Evolutionary conservation across 2,329 filamentous ascomycete genomes (phyloP).

Genomic region (Neurospora sp.): DNA sequence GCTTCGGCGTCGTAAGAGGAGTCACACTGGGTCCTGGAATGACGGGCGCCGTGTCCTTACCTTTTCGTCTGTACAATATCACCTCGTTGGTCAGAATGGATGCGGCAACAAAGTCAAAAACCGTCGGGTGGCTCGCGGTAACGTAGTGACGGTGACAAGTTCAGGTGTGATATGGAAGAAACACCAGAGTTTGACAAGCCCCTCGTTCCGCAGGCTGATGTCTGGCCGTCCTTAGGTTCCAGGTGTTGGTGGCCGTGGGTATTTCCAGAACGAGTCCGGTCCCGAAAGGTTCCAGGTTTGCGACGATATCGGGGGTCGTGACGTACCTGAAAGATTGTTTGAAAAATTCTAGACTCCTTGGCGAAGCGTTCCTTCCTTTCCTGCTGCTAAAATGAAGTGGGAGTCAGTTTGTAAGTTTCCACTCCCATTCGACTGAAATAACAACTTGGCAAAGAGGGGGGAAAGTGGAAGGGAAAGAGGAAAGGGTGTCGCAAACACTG

Average conservation of each 20-base stretch:
- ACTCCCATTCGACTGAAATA: not conserved
- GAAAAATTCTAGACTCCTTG: not conserved
- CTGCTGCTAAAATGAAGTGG: not conserved
- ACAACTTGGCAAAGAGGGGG: not conserved
- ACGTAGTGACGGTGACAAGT: not conserved
- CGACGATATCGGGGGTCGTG: not conserved
- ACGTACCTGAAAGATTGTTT: not conserved
- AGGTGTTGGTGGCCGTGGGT: not conserved
- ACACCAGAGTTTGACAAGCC: not conserved
- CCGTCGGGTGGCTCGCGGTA: not conserved
- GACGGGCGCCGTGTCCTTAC: not conserved
- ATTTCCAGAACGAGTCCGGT: not conserved
- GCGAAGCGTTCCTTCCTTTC: not conserved
- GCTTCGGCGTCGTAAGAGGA: not conserved
- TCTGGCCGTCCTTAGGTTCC: not conserved
- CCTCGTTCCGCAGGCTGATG: not conserved
- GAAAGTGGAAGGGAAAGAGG: not conserved
- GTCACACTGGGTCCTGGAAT: not conserved
- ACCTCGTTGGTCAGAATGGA: not conserved
- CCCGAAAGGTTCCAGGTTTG: not conserved
- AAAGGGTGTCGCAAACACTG: not conserved
- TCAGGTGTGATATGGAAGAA: not conserved
- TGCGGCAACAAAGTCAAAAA: not conserved
- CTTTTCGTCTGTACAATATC: not conserved
- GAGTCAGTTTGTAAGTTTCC: not conserved